Percentiles rank a stretch among this genome's conserved stretches.
Evolutionary conservation across 75 land plant genomes (phyloP).

Genomic region (Pinus tabuliformis): DNA sequence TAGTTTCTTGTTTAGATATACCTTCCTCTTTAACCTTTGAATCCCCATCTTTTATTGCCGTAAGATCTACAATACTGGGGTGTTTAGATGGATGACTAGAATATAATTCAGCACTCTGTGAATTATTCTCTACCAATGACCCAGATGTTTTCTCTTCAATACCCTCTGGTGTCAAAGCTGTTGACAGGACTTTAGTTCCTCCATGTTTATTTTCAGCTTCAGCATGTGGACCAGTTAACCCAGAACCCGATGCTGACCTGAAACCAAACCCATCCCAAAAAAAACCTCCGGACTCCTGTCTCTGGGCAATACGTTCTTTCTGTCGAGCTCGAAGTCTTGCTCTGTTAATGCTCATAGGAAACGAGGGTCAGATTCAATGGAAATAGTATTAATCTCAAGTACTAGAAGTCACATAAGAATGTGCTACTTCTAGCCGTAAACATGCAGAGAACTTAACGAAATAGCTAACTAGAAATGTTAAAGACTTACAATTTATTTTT

Average conservation of each 20-base stretch:
- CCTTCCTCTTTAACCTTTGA: slow-evolving; percentile 7
- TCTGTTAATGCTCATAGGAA: slow-evolving; percentile 35
- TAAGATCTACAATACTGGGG: background rate
- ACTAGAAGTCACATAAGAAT: background rate
- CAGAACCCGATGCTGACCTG: background rate
- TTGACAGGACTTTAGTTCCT: background rate
- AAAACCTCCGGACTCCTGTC: slow-evolving; percentile 13
- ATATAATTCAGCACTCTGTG: slow-evolving; percentile 3
- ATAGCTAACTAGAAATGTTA: background rate
- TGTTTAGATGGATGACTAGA: slow-evolving; percentile 3
- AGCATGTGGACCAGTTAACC: background rate
- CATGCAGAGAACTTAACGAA: slow-evolving; percentile 7
- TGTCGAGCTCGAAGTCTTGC: slow-evolving; percentile 83
- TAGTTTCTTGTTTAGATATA: slow-evolving; percentile 1
- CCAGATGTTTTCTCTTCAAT: slow-evolving; percentile 1
- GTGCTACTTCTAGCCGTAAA: background rate
- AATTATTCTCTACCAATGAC: background rate
- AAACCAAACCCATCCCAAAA: background rate
- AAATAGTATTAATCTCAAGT: background rate
- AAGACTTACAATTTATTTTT: slow-evolving; percentile 83
- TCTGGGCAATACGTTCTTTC: slow-evolving; percentile 68
- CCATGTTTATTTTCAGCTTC: background rate
- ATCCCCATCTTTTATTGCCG: background rate
- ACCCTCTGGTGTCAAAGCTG: background rate
- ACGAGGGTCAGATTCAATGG: background rate